Evolutionary conservation across 2,329 filamentous ascomycete species (phyloP).

Genomic region (Penicillium decumbens): DNA sequence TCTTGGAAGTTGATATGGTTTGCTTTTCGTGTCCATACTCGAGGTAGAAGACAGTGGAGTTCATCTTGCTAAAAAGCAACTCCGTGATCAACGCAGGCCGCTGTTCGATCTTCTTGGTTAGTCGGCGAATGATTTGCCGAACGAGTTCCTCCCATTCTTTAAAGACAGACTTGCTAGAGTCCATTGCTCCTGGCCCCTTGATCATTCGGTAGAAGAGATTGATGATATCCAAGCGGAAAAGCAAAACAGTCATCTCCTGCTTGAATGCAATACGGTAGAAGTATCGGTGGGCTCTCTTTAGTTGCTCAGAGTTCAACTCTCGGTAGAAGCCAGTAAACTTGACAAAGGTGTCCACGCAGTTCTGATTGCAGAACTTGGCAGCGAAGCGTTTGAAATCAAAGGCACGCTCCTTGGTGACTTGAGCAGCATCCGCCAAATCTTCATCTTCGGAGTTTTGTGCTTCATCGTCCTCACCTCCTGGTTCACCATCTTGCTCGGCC

Average conservation of each 20-base stretch:
- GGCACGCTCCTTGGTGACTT: conserved; percentile 73
- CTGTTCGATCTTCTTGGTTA: conserved; percentile 78
- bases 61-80: conserved; percentile 90
- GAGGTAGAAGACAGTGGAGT: conserved; percentile 75
- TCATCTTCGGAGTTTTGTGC: conserved; percentile 63
- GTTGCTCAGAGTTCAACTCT: conserved; percentile 71
- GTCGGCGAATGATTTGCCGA: conserved; percentile 74
- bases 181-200: conserved; percentile 75
- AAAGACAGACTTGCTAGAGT: conserved; percentile 61
- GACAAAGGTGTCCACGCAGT: conserved; percentile 83
- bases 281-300: conserved; percentile 89
- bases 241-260: conserved; percentile 79
- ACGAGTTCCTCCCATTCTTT: conserved; percentile 90
- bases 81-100: conserved; percentile 82
- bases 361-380: conserved; percentile 74
- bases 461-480: conserved; percentile 54
- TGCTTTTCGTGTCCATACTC: conserved; percentile 88
- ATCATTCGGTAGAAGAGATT: conserved; percentile 85
- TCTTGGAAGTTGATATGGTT: conserved; percentile 58
- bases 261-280: conserved; percentile 95
- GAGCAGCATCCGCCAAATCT: conserved; percentile 66
- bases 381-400: conserved; percentile 89
- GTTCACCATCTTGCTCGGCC: conserved; percentile 38
- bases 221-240: conserved; percentile 88
- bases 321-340: conserved; percentile 72